Base-by-base conservation (phyloP, 768 basidiomycete genomes). In the Kwoniella heveanensis region DNA sequence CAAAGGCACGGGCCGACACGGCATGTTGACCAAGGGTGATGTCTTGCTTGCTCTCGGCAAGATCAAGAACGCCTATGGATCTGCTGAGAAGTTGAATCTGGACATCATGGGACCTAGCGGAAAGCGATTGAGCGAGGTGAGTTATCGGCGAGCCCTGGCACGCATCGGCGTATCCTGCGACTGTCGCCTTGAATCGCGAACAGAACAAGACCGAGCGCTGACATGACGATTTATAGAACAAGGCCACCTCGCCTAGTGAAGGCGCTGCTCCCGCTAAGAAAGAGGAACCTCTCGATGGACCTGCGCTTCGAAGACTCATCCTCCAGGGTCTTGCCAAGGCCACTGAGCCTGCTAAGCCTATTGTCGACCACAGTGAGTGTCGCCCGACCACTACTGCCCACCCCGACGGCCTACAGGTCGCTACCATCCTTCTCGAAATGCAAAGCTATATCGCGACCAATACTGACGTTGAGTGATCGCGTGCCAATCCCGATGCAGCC, bases 21-120 rank as follows among this genome's bases (percentile, higher is more conserved):
- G 96, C 15, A 94, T 93, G 89, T 79, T 98, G 64, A 98, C 94
- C 52, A 97, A 97, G 80, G 96, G 96, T 12, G 95, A 99, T 76
- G 88, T 98, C 1, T 84, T 99, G 27, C 82, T 91, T 2, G 88
- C 86, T 80, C 83, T 96, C 5, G 95, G 95, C 21, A 88, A 88
- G 79, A 90, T 92, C 21, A 66, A 71, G 60, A 80, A 72, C 32
- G 68, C 75, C 15, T 78, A 69, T 54, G 80, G 79, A 2, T 69
- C 64, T 19, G 76, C 76, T n/a, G 76, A 75, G 65, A 77, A 77
- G 65, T 36, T 79, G 46, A 64, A 56, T 21, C 49, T 60, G 57
- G 75, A 73, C 44, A 48, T 64, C 48, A 62, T 74, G 66, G 77
- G 75, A 12, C 65, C 74, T 6, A 73, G 71, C 44, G 78, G 75